Conservation (phyloP, 1,284 basidiomycete genomes). For the Mycena citricolor region DNA sequence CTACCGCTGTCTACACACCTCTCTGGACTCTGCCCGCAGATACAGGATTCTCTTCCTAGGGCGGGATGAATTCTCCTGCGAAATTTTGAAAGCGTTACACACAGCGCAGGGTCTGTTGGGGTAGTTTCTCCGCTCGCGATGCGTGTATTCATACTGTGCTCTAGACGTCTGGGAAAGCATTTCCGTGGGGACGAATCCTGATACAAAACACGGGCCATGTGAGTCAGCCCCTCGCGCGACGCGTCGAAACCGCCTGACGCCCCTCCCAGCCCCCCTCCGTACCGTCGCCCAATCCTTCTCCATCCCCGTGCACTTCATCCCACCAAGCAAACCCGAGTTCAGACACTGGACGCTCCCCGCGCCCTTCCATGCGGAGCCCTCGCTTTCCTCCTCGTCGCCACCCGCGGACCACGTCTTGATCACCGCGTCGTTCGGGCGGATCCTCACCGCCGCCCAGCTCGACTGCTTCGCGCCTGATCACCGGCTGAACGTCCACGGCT, state of each 20-base stretch:
- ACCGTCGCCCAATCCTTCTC: constrained; percentile 45
- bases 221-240: constrained; percentile 47
- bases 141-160: constrained; percentile 12
- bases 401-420: constrained; percentile 65
- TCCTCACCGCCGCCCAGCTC: constrained; percentile 71
- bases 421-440: constrained; percentile 92
- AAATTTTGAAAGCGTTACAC: constrained; percentile 54
- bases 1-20: too few relatives aligned
- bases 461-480: constrained; percentile 60
- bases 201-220: constrained; percentile 51
- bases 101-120: constrained; percentile 43
- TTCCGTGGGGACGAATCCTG: constrained; percentile 61
- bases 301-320: constrained; percentile 58
- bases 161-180: constrained; percentile 64
- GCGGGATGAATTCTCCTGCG: constrained; percentile 72
- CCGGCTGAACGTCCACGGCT: constrained; percentile 92
- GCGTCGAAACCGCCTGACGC: constrained; percentile 5
- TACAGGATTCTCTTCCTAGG: constrained; percentile 69
- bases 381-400: constrained; percentile 28
- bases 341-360: constrained; percentile 57
- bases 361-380: too few relatives aligned
- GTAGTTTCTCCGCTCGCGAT: constrained; percentile 6
- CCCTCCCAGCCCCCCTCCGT: constrained; percentile 58
- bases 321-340: constrained; percentile 54
- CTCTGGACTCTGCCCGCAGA: too few relatives aligned